These are phyloP conservation scores for Chytriomyces sp. DNA, from an alignment of 192 early-diverging fungal genomes.

Conservation along the genomic window DNA sequence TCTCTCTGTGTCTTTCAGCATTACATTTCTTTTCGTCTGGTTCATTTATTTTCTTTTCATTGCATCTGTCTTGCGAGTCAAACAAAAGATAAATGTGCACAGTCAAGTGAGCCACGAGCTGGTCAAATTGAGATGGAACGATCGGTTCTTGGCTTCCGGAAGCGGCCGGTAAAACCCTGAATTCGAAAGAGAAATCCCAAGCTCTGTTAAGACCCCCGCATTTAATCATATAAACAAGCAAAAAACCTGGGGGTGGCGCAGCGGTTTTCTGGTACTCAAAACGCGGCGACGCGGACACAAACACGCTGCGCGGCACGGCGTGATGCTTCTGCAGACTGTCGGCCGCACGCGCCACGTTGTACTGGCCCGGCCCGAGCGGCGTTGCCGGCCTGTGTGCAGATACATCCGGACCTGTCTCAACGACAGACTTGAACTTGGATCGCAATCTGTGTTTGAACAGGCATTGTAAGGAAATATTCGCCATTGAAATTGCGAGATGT, in stretches of 20 bases:
- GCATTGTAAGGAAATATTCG: slow-evolving; percentile 1
- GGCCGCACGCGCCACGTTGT: slow-evolving; percentile 46
- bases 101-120: slow-evolving; percentile 43
- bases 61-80: no score
- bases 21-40: no score
- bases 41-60: no score
- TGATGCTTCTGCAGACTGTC: slow-evolving; percentile 32
- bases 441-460: slow-evolving; percentile 27
- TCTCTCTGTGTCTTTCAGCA: not conserved
- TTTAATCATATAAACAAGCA: not conserved
- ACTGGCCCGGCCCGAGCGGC: slow-evolving; percentile 50
- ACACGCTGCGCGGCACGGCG: slow-evolving; percentile 31
- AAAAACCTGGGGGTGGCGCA: slow-evolving; percentile 41
- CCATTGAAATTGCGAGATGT: no score
- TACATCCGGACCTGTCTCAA: slow-evolving; percentile 32
- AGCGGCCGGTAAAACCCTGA: slow-evolving; percentile 51
- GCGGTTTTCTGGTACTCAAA: slow-evolving; percentile 31
- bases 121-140: slow-evolving; percentile 49
- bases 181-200: not conserved
- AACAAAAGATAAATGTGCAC: not conserved
- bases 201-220: no score
- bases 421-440: slow-evolving; percentile 40
- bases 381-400: slow-evolving; percentile 17
- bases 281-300: slow-evolving; percentile 41
- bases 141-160: slow-evolving; percentile 26